Base-by-base conservation (phyloP, 2,329 filamentous ascomycete species). In the Didymella pomorum region DNA sequence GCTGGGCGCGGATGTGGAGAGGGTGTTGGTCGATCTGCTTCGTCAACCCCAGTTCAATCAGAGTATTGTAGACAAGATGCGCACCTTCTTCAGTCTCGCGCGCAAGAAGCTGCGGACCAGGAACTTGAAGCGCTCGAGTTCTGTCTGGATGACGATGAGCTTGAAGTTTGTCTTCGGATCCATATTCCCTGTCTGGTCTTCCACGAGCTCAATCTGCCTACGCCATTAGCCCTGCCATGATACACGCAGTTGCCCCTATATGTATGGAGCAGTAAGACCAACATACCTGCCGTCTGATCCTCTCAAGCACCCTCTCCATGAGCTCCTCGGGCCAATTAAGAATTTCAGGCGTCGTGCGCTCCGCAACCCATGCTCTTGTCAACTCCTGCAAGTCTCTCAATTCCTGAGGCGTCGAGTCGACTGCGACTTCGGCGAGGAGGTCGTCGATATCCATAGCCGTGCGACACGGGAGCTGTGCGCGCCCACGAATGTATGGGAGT, bases 141-240 rank as follows among this genome's bases (percentile, higher is more conserved):
- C 95, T 7, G 96, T 98, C 81, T 99, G 95, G 53, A 97, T 88
- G 62, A 99, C 90, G 47, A 97, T 97, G 71, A 98, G 88, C 61
- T 88, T 87, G 76, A 99, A 97, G 76, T 97, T 98, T 64, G 91
- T 89, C 77, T 91, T 93, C 45, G 93, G 90, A 71, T 96, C 93
- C 87, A 93, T 90, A 72, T 91, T 88, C 62, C 90, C 90, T 12
- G 90, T 94, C 83, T 93, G 76, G 61, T 81, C 76, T 69, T 84
- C 82, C 25, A 84, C 79, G 14, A 78, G 68, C 65, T 80, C 78
- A 65, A 81, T 80, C 79, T 84, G 77, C 49, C 64, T 67, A 60
- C 63, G 58, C 49, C 62, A 66, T 71, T 65, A 71, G 68, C 53
- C 8, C 18, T 23, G 29, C n/a, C 37, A 20, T 23, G n/a, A 18